Percentiles rank a stretch among this genome's conserved stretches.
These are phyloP conservation scores for Boletus insuetus DNA, from an alignment of 768 basidiomycete species.

Conservation along the genomic window DNA sequence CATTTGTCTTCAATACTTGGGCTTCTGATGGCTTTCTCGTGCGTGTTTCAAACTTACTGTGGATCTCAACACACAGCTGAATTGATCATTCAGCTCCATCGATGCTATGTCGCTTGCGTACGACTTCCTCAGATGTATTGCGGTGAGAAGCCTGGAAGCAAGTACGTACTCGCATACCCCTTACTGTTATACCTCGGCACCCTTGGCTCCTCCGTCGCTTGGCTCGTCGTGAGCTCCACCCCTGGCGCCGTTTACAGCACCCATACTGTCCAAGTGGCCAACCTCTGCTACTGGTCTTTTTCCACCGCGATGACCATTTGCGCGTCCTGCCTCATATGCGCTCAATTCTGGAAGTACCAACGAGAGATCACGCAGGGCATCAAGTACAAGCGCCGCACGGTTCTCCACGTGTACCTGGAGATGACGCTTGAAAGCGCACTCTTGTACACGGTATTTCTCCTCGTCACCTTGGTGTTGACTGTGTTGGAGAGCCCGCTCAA, in stretches of 20 bases:
- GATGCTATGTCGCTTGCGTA: constrained; percentile 20
- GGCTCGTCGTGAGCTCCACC: constrained; percentile 11
- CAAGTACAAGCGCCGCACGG: constrained; percentile 11
- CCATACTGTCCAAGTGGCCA: constrained; percentile 11
- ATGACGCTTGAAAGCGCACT: constrained; percentile 26
- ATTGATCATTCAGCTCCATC: constrained; percentile 14
- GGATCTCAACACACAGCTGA: background rate
- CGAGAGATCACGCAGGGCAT: constrained; percentile 4
- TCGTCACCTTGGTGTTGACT: constrained; percentile 14
- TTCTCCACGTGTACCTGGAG: constrained; percentile 22
- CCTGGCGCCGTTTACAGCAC: constrained; percentile 19
- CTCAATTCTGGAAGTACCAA: constrained; percentile 14
- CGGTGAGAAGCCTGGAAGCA: background rate
- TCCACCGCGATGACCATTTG: constrained; percentile 15
- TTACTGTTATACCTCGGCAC: constrained; percentile 15
- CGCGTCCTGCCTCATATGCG: constrained; percentile 16
- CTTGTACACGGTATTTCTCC: constrained; percentile 15
- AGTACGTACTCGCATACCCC: background rate
- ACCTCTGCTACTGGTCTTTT: constrained; percentile 11
- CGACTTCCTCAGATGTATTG: too few relatives aligned
- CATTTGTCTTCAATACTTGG: constrained; percentile 21
- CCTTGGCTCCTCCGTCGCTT: constrained; percentile 14
- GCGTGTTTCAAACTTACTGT: background rate
- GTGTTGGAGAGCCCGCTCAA: constrained; percentile 19
- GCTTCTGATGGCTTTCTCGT: constrained; percentile 24